Conservation (phyloP, 2,329 filamentous ascomycete species). For the Kalaharituber pfeilii region DNA sequence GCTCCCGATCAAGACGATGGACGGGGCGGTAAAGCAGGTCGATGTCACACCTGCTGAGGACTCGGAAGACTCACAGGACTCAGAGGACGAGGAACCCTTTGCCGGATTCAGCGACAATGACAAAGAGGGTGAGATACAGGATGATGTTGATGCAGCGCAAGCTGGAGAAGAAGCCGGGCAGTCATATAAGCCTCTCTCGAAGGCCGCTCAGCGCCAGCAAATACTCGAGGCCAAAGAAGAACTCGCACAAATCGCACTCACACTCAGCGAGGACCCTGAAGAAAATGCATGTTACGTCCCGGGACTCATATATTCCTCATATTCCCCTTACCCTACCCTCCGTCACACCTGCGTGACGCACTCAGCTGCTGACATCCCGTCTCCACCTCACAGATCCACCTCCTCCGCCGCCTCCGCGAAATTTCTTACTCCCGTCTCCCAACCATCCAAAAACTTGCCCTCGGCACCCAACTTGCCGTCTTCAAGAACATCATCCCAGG, state of each 20-base stretch:
- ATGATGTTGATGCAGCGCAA: constrained; percentile 1
- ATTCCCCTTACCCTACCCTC: background rate
- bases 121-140: background rate
- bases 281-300: constrained; percentile 58
- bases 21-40: constrained; percentile 47
- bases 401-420: background rate
- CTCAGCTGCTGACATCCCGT: constrained; percentile 12
- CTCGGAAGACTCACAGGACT: constrained; percentile 6
- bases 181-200: constrained; percentile 36
- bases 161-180: constrained; percentile 27
- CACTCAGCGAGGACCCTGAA: constrained; percentile 83
- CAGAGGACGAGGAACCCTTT: background rate
- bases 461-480: constrained; percentile 73
- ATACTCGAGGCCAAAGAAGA: constrained; percentile 82
- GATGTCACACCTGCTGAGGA: too few relatives aligned
- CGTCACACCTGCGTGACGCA: constrained; percentile 1
- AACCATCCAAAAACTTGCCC: constrained; percentile 66
- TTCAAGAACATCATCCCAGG: constrained; percentile 95
- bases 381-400: background rate
- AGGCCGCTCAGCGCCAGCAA: constrained; percentile 58
- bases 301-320: too few relatives aligned
- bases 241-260: constrained; percentile 60
- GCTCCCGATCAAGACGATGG: constrained; percentile 70
- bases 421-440: background rate
- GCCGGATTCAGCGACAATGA: background rate